Percentiles rank a stretch among this genome's conserved stretches.
Conservation (phyloP, 2,329 filamentous ascomycete genomes). For the Hirsutella rhossiliensis region DNA sequence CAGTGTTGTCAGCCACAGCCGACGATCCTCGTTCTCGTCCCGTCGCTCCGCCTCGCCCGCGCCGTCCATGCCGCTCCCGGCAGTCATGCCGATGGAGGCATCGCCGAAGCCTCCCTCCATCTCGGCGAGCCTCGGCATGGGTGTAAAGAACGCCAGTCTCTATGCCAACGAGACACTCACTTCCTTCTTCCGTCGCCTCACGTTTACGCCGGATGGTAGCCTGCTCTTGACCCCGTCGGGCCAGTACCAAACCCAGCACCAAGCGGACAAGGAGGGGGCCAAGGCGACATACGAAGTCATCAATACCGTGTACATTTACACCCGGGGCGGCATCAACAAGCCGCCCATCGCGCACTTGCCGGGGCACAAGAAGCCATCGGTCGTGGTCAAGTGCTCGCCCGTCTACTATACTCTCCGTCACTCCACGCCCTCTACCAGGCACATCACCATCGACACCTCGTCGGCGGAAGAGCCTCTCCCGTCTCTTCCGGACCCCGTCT, state of each 20-base stretch:
- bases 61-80: conserved; percentile 84
- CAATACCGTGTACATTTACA: conserved; percentile 98
- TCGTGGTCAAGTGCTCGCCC: conserved; percentile 90
- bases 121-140: conserved; percentile 39
- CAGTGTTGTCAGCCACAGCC: conserved; percentile 74
- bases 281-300: conserved; percentile 77
- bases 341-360: conserved; percentile 90
- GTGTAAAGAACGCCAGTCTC: conserved; percentile 73
- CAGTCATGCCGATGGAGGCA: conserved; percentile 85
- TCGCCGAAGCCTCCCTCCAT: conserved; percentile 66
- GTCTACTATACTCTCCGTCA: conserved; percentile 74
- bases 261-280: conserved; percentile 47
- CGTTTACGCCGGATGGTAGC: conserved; percentile 92
- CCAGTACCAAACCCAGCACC: conserved; percentile 78
- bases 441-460: conserved; percentile 91
- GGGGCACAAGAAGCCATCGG: conserved; percentile 95
- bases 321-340: conserved; percentile 89
- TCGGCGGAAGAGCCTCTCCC: conserved; percentile 75
- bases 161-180: conserved; percentile 96
- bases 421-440: conserved; percentile 55
- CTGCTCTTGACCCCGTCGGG: conserved; percentile 88
- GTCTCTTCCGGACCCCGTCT: conserved; percentile 71
- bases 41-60: conserved; percentile 86
- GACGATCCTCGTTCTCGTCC: conserved; percentile 85
- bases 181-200: conserved; percentile 88